phyloP scores from a whole-genome alignment of 306 rosid species.

The Sphenostylis stenocarpa region DNA sequence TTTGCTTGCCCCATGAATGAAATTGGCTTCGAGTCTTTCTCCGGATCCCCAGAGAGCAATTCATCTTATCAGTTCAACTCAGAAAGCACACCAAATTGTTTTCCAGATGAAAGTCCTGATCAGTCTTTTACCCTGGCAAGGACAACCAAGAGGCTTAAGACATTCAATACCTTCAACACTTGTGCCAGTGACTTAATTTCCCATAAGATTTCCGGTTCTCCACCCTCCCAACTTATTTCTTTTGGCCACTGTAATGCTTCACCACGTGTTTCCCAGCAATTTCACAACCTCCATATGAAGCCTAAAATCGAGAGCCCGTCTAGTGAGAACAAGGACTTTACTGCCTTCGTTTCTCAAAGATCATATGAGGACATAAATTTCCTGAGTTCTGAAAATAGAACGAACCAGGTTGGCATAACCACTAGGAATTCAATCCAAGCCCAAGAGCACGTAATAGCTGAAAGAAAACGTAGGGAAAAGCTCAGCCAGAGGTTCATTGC shows the following conservation, averaged over 20 bases:
- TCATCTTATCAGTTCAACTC: constrained; percentile 29
- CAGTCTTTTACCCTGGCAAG: not conserved
- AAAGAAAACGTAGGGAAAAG: constrained; percentile 81
- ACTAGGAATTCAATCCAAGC: constrained; percentile 45
- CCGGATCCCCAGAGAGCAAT: constrained; percentile 32
- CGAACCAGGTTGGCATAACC: constrained; percentile 12
- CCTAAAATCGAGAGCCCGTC: constrained; percentile 44
- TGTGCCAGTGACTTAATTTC: not conserved
- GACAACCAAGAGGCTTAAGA: constrained; percentile 41
- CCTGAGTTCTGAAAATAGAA: constrained; percentile 1
- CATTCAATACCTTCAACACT: not conserved
- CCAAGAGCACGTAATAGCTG: constrained; percentile 79
- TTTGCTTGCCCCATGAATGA: constrained; percentile 24
- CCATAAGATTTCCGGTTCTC: constrained; percentile 28
- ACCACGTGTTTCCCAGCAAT: constrained; percentile 20
- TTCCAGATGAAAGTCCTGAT: constrained; percentile 22
- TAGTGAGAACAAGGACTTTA: constrained; percentile 11
- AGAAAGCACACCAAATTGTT: constrained; percentile 21
- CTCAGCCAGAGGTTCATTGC: constrained; percentile 82
- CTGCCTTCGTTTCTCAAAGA: constrained; percentile 30
- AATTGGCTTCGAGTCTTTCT: constrained; percentile 9
- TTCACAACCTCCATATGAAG: constrained; percentile 25
- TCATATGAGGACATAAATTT: constrained; percentile 26
- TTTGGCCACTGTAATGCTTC: constrained; percentile 46
- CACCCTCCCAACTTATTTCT: constrained; percentile 64